phyloP scores from a whole-genome alignment of 192 early-diverging fungal species.

The Lunasporangiospora selenospora region DNA sequence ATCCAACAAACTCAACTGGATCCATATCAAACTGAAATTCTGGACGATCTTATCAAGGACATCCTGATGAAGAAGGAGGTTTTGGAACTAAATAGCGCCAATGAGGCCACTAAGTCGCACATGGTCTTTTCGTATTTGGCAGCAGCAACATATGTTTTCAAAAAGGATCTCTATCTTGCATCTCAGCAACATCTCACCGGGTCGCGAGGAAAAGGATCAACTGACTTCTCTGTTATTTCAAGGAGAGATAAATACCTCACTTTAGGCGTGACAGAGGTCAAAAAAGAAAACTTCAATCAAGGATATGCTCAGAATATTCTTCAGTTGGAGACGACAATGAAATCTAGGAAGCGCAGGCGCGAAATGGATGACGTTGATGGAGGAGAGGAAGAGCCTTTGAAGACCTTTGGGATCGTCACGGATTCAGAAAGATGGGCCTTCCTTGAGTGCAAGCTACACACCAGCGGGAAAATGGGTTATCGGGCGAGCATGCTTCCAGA shows the following conservation, averaged over 20 bases:
- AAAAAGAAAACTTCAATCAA: constrained; percentile 25
- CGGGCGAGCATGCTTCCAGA: too few relatives aligned
- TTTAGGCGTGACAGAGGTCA: constrained; percentile 25
- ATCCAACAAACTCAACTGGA: too few relatives aligned
- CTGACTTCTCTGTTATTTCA: constrained; percentile 13
- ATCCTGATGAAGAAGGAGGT: neutral
- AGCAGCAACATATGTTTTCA: constrained; percentile 8
- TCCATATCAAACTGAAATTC: neutral
- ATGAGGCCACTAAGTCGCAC: constrained; percentile 17
- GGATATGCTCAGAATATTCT: constrained; percentile 35
- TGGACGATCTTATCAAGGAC: constrained; percentile 14
- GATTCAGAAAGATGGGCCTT: constrained; percentile 32
- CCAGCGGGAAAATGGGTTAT: too few relatives aligned
- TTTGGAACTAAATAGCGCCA: neutral
- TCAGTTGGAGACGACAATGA: constrained; percentile 39
- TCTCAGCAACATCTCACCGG: constrained; percentile 15
- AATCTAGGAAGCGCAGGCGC: constrained; percentile 12
- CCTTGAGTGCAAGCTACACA: constrained; percentile 24
- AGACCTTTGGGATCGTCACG: constrained; percentile 47
- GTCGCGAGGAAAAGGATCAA: constrained; percentile 8
- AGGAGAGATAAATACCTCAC: neutral
- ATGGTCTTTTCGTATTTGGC: constrained; percentile 10
- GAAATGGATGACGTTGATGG: constrained; percentile 4
- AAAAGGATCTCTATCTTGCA: constrained; percentile 11
- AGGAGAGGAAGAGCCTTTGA: constrained; percentile 14